Conservation (phyloP, 1,139 yeast genomes). For the Debaryomyces subglobosus region DNA sequence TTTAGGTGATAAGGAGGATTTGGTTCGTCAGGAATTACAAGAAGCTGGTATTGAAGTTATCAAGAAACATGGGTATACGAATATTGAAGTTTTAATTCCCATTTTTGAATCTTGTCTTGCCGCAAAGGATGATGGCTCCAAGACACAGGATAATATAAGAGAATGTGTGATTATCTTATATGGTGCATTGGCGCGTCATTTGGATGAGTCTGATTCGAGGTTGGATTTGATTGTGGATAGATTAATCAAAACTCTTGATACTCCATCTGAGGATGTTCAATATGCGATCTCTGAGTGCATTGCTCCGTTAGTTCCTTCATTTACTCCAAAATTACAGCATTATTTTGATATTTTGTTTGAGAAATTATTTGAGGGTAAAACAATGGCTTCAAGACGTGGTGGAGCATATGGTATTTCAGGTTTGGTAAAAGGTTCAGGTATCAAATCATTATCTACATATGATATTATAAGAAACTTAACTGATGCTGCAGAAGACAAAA, state of each 20-base stretch:
- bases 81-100: constrained; percentile 73
- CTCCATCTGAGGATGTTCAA: constrained; percentile 90
- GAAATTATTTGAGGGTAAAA: constrained; percentile 56
- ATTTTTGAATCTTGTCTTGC: constrained; percentile 68
- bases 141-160: constrained; percentile 63
- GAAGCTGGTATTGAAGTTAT: constrained; percentile 85
- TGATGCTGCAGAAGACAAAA: constrained; percentile 90
- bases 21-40: constrained; percentile 81
- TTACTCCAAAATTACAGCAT: constrained; percentile 50
- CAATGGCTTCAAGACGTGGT: constrained; percentile 72
- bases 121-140: constrained; percentile 46
- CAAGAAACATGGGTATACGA: constrained; percentile 60
- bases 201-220: constrained; percentile 65
- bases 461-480: constrained; percentile 75
- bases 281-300: constrained; percentile 83
- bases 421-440: constrained; percentile 86
- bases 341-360: constrained; percentile 63
- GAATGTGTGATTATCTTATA: constrained; percentile 84
- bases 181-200: constrained; percentile 86
- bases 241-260: constrained; percentile 72
- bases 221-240: constrained; percentile 67
- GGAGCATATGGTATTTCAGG: constrained; percentile 98
- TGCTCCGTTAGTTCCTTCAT: constrained; percentile 73
- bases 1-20: constrained; percentile 70
- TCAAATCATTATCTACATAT: constrained; percentile 70